A percentile compares a stretch with the other conserved stretches of the same genome.
Conservation (phyloP, 2,329 filamentous ascomycete genomes). For the Epichloe bromicola region DNA sequence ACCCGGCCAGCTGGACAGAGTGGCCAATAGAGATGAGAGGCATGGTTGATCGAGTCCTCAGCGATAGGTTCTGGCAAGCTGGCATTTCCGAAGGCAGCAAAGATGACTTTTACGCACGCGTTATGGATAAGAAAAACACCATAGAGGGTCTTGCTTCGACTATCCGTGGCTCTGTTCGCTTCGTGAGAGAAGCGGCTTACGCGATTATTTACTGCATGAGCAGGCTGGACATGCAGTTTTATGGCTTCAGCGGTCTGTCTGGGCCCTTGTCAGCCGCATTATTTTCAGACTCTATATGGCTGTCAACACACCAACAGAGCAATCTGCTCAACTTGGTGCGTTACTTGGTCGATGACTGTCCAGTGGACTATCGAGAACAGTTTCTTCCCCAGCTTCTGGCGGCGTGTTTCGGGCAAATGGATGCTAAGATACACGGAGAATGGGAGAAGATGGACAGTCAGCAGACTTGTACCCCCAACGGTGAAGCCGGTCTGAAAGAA, state of each 20-base stretch:
- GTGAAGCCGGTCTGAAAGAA: constrained; percentile 67
- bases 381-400: constrained; percentile 79
- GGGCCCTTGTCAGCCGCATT: constrained; percentile 71
- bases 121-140: constrained; percentile 76
- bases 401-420: constrained; percentile 73
- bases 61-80: constrained; percentile 95
- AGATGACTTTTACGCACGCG: constrained; percentile 90
- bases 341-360: constrained; percentile 85
- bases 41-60: constrained; percentile 71
- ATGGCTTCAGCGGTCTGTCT: constrained; percentile 75
- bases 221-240: constrained; percentile 75
- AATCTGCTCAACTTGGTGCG: constrained; percentile 83
- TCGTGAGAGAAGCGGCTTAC: constrained; percentile 86
- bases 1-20: constrained; percentile 69
- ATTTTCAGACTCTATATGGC: constrained; percentile 65
- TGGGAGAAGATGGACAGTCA: constrained; percentile 66
- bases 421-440: constrained; percentile 73
- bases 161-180: constrained; percentile 75
- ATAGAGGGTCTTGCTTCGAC: constrained; percentile 91
- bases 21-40: constrained; percentile 62
- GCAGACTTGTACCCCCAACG: constrained; percentile 48
- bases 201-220: constrained; percentile 92
- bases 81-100: constrained; percentile 92
- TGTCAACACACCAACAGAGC: constrained; percentile 88
- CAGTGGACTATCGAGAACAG: constrained; percentile 58